Conservation (phyloP, 2,329 filamentous ascomycete species). For the Thielaviopsis punctulata region DNA sequence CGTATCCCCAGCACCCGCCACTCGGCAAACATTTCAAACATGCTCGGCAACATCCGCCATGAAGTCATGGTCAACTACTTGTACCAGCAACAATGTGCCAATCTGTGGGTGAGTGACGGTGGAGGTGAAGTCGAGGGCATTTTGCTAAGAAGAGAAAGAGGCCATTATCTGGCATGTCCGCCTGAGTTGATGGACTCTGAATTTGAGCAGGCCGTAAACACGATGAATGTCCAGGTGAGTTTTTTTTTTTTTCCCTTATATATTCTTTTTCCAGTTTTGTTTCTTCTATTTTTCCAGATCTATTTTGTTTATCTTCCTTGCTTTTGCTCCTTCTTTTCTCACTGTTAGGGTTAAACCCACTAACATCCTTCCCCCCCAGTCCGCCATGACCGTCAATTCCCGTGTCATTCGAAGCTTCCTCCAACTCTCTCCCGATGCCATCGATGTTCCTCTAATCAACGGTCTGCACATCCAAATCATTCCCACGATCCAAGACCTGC, state of each 20-base stretch:
- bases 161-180: slow-evolving; percentile 58
- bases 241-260: no score
- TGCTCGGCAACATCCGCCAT: slow-evolving; percentile 58
- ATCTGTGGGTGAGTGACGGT: slow-evolving; percentile 56
- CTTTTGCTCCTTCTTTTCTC: background rate
- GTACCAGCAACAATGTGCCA: slow-evolving; percentile 61
- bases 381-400: slow-evolving; percentile 67
- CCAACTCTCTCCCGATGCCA: slow-evolving; percentile 52
- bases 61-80: slow-evolving; percentile 74
- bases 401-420: slow-evolving; percentile 64
- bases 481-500: slow-evolving; percentile 52
- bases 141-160: slow-evolving; percentile 48
- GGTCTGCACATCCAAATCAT: slow-evolving; percentile 62
- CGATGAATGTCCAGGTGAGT: slow-evolving; percentile 56
- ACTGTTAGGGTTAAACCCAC: background rate
- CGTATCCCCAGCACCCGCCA: background rate
- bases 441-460: slow-evolving; percentile 60
- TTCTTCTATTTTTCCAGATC: background rate
- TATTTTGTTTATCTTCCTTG: background rate
- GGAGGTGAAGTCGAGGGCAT: slow-evolving; percentile 56
- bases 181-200: slow-evolving; percentile 42
- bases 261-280: no score
- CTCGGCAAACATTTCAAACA: slow-evolving; percentile 33
- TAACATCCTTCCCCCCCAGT: slow-evolving; percentile 25
- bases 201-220: slow-evolving; percentile 46